A percentile compares a stretch with the other conserved stretches of the same genome.
phyloP scores from a whole-genome alignment of 345 rosid genomes.

The Tarenaya hassleriana region DNA sequence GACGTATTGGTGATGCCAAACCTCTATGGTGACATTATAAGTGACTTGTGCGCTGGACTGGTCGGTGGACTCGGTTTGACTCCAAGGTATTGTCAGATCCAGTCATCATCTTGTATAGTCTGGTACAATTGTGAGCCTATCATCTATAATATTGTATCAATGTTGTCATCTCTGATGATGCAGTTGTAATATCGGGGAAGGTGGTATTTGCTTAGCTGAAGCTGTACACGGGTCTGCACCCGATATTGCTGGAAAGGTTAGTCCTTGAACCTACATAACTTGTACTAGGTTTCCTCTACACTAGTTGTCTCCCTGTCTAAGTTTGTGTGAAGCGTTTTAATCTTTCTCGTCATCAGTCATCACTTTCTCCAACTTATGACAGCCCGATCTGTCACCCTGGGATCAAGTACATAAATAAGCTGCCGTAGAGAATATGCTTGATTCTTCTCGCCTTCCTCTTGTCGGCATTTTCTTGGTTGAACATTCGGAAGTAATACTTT shows the following conservation, averaged over 20 bases:
- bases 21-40: constrained; percentile 96
- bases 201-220: constrained; percentile 96
- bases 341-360: neutral
- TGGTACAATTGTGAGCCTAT: constrained; percentile 12
- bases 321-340: neutral
- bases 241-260: constrained; percentile 96
- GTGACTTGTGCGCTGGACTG: constrained; percentile 97
- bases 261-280: constrained; percentile 20
- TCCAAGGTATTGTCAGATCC: constrained; percentile 54
- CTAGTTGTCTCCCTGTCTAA: too few species aligned
- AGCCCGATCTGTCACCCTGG: neutral
- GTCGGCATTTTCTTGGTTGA: too few species aligned
- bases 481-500: too few species aligned
- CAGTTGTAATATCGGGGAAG: constrained; percentile 93
- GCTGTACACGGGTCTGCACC: constrained; percentile 99
- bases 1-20: constrained; percentile 99
- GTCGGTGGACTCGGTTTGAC: constrained; percentile 98
- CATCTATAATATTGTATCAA: constrained; percentile 15
- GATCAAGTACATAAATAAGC: neutral
- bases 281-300: too few species aligned
- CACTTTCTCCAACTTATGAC: neutral
- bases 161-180: too few species aligned
- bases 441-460: too few species aligned
- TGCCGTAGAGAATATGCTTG: neutral
- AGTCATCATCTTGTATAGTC: neutral